phyloP scores from a whole-genome alignment of 345 rosid genomes.

The Corchorus capsularis region DNA sequence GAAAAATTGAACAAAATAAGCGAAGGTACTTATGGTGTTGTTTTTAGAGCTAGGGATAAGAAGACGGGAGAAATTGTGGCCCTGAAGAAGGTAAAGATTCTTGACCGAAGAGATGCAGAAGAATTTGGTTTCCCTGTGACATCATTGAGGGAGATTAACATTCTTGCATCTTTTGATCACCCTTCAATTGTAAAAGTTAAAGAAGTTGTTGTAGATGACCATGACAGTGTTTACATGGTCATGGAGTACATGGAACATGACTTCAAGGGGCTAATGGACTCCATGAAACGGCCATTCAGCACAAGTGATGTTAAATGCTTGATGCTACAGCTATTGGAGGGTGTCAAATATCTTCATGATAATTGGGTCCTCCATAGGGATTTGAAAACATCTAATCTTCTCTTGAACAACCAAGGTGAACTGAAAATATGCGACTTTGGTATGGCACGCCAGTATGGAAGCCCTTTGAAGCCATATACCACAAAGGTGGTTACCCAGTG shows the following conservation, averaged over 20 bases:
- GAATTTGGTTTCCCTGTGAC: constrained; percentile 81
- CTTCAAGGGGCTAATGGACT: constrained; percentile 66
- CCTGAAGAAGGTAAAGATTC: constrained; percentile 80
- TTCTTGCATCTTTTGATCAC: constrained; percentile 69
- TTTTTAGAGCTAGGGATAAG: constrained; percentile 76
- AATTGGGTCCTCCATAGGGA: constrained; percentile 96
- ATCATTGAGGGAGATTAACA: constrained; percentile 85
- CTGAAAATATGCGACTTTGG: constrained; percentile 89
- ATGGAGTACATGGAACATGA: constrained; percentile 96
- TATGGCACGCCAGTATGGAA: constrained; percentile 83
- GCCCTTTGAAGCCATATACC: constrained; percentile 84
- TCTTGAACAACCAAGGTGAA: constrained; percentile 73
- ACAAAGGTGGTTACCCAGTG: constrained; percentile 73
- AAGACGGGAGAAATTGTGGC: constrained; percentile 73
- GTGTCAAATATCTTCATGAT: constrained; percentile 79
- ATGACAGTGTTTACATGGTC: constrained; percentile 72
- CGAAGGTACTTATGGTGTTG: constrained; percentile 92
- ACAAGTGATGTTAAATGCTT: constrained; percentile 89
- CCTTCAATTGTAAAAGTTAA: constrained; percentile 75
- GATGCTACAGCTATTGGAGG: constrained; percentile 85
- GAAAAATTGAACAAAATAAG: constrained; percentile 76
- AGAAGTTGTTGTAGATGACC: constrained; percentile 78
- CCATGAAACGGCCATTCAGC: constrained; percentile 72
- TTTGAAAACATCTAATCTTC: constrained; percentile 87
- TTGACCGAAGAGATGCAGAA: constrained; percentile 58